phyloP scores from a whole-genome alignment of 306 rosid species.

The Sesbania bispinosa region DNA sequence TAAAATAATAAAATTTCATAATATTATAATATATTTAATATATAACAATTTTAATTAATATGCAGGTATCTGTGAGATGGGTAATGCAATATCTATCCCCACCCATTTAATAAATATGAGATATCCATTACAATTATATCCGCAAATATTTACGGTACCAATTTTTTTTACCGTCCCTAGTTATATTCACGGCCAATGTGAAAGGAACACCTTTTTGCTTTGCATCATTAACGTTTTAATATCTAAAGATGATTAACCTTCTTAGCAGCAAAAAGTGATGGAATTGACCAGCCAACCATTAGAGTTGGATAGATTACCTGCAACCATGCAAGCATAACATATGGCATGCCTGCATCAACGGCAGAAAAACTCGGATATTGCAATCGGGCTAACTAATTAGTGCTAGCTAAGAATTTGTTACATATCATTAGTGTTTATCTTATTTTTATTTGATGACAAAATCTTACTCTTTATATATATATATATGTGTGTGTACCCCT shows the following conservation, averaged over 20 bases:
- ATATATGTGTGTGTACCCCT: no score
- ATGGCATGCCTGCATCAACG: background rate
- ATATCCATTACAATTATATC: no score
- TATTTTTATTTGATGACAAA: no score
- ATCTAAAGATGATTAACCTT: conserved; percentile 4
- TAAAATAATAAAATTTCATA: no score
- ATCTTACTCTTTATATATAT: no score
- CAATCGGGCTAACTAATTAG: background rate
- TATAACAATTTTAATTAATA: no score
- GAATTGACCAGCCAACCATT: conserved; percentile 24
- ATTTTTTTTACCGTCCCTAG: no score
- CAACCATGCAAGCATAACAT: background rate
- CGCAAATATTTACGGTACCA: no score
- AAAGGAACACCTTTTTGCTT: background rate
- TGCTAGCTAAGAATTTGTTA: background rate
- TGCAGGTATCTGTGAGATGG: no score
- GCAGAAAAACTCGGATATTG: background rate
- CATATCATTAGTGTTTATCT: background rate
- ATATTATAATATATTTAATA: no score
- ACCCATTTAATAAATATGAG: no score
- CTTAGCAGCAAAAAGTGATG: background rate
- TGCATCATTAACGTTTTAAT: background rate
- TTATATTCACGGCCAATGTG: background rate
- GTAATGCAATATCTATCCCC: no score
- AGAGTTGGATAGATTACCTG: conserved; percentile 2